Conservation (phyloP, 139 green algal genomes). For the Desmodesmus armatus region DNA sequence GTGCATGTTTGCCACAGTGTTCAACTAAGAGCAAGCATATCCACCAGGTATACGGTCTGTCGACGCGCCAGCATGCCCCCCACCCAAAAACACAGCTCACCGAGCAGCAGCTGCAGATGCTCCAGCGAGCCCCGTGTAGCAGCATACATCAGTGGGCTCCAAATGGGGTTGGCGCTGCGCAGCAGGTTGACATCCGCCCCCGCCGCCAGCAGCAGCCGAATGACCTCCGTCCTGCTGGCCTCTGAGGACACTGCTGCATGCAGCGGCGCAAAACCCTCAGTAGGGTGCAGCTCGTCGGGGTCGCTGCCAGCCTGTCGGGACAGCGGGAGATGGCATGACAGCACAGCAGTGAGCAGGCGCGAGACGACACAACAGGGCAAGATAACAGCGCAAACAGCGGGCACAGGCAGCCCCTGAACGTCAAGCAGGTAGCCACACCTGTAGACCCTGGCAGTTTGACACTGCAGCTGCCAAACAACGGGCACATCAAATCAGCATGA, state of each 20-base stretch:
- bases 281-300: conserved; percentile 34
- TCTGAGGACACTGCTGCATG: conserved; percentile 34
- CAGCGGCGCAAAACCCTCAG: conserved; percentile 39
- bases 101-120: conserved; percentile 41
- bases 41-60: background rate
- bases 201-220: conserved; percentile 17
- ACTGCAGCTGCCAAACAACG: no score
- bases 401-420: no score
- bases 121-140: conserved; percentile 36
- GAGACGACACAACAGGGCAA: no score
- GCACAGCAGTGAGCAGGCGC: no score
- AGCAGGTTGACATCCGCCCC: conserved; percentile 38
- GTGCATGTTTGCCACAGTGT: no score
- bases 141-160: conserved; percentile 42
- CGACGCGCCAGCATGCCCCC: no score
- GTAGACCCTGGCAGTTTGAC: no score
- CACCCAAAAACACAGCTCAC: conserved; percentile 11
- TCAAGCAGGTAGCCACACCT: no score
- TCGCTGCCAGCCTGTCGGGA: conserved; percentile 10
- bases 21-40: no score
- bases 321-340: no score
- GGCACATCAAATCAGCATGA: no score
- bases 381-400: no score
- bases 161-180: conserved; percentile 34
- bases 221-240: conserved; percentile 31